Conservation (phyloP, 345 rosid genomes). For the Eutrema yunnanense region DNA sequence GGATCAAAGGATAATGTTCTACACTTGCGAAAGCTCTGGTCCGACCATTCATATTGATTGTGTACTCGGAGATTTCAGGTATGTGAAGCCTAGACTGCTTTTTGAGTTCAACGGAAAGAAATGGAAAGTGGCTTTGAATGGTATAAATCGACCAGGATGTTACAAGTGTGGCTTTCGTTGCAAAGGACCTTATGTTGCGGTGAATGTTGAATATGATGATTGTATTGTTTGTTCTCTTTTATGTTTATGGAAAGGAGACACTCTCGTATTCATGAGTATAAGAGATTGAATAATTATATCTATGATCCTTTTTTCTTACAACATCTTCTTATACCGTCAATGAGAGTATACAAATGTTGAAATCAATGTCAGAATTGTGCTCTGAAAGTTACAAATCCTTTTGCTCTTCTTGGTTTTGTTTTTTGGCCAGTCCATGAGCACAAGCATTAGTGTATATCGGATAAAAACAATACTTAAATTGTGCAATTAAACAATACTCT, state of each 20-base stretch:
- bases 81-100: not conserved
- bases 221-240: not conserved
- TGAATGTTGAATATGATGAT: not conserved
- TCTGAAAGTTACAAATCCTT: too few species aligned
- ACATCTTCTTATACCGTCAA: not conserved
- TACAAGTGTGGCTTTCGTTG: constrained; percentile 17
- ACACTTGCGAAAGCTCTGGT: not conserved
- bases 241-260: constrained; percentile 12
- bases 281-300: not conserved
- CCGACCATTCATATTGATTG: constrained; percentile 7
- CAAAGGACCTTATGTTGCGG: not conserved
- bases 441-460: too few species aligned
- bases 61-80: constrained; percentile 5
- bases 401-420: too few species aligned
- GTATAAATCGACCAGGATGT: constrained; percentile 13
- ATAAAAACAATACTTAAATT: too few species aligned
- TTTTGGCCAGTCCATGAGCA: too few species aligned
- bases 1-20: constrained; percentile 6
- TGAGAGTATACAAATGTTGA: not conserved
- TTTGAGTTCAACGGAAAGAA: constrained; percentile 1
- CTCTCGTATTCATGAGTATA: not conserved
- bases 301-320: not conserved
- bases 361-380: too few species aligned
- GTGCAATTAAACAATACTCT: too few species aligned
- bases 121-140: constrained; percentile 11